A percentile compares a stretch with the other conserved stretches of the same genome.
Conservation (phyloP, 2,329 filamentous ascomycete species). For the Cytospora piceicola region DNA sequence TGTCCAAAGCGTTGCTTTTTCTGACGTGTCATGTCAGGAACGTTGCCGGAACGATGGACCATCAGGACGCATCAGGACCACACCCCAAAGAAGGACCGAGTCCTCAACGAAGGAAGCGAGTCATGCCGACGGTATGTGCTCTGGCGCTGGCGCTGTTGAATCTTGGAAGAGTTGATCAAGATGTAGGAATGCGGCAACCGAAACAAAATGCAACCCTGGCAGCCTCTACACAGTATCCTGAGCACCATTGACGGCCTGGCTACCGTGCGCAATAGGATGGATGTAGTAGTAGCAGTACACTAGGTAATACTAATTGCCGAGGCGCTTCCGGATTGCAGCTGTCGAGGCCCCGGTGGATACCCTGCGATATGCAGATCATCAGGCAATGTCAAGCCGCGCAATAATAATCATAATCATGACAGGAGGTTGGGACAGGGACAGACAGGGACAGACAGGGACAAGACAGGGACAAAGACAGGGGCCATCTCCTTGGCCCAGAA, state of each 20-base stretch:
- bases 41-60: background rate
- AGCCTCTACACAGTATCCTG: background rate
- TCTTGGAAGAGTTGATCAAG: background rate
- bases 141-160: background rate
- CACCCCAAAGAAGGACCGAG: background rate
- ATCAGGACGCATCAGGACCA: background rate
- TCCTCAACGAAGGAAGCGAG: background rate
- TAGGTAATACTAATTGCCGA: background rate
- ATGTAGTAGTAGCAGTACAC: background rate
- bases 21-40: constrained; percentile 2
- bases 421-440: constrained; percentile 20
- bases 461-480: constrained; percentile 15
- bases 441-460: constrained; percentile 8
- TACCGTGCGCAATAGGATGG: background rate
- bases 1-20: background rate
- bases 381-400: constrained; percentile 22
- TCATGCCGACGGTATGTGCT: background rate
- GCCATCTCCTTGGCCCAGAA: constrained; percentile 24
- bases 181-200: constrained; percentile 1
- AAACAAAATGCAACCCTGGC: constrained; percentile 1
- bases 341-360: constrained; percentile 7
- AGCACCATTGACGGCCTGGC: background rate
- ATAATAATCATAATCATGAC: constrained; percentile 23
- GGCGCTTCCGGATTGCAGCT: background rate
- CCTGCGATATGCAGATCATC: constrained; percentile 23